Evolutionary conservation across 2,329 filamentous ascomycete species (phyloP), one percentile per base, ranked within the genome.

Genomic region (Xylariomycetidae sp.): DNA sequence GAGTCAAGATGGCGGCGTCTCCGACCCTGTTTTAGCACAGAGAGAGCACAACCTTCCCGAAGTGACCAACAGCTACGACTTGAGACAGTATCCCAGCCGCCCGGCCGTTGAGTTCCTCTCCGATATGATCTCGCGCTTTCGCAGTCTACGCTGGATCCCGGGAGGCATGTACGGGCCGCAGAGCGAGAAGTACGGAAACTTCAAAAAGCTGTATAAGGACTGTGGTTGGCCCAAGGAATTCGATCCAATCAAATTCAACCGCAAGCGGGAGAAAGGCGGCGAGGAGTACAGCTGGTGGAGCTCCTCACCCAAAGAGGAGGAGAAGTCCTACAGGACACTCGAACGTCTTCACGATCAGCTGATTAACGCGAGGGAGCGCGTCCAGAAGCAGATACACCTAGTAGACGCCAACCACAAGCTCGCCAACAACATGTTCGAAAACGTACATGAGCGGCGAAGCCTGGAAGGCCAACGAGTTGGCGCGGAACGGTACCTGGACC

Each of bases 211-310:
- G 9, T 42, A 42, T 25, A 16, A 34, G 31, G 34, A 39, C 13
- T 42, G 39, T 19, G 39, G 39, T 9, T 42, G 39, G 39, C 39
- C 39, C 5, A 22, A 37, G 10, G 37, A 32, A 16, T 42, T 42
- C 29, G 34, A 42, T 16, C 39, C 39, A 5, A n/a, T 39, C 9
- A 20, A 34, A 3, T 42, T 42, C 25, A 37, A 42, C 15, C 5
- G 17, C 1, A 27, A 34, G 30, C 25, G 26, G 14, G 16, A n/a
- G 12, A 25, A 19, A 12, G 37, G 37, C n/a, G 33, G 27, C 4
- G 25, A 31, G 15, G 19, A 16, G 10, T 39, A 27, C 16, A 25
- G 25, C 24, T 27, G n/a, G 29, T 36, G 18, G 37, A 27, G 20
- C 17, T 14, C 6, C 24, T 6, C 6, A 12, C n/a, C n/a, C n/a